Conservation (phyloP, 1,139 yeast genomes). For the Geotrichum histeridarum region DNA sequence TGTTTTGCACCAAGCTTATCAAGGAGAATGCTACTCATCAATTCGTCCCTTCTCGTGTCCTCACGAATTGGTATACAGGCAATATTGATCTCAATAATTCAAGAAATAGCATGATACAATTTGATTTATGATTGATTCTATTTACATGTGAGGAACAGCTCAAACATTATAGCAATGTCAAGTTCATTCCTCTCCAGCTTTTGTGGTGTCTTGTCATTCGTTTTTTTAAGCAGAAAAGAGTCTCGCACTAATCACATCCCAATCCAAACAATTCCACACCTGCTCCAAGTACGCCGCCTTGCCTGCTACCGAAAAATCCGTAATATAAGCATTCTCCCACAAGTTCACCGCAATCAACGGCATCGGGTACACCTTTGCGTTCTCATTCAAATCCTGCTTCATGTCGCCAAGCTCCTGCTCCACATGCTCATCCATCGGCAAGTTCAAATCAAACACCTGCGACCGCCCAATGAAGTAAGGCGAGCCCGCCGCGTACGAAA, state of each 20-base stretch:
- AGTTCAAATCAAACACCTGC: conserved; percentile 72
- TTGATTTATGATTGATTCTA: too few species aligned
- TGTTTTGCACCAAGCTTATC: too few species aligned
- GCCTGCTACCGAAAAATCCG: conserved; percentile 79
- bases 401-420: conserved; percentile 41
- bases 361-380: conserved; percentile 60
- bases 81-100: too few species aligned
- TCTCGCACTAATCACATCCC: conserved; percentile 60
- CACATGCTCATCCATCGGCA: conserved; percentile 50
- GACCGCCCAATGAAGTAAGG: conserved; percentile 77
- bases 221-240: conserved; percentile 29
- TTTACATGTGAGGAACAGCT: too few species aligned
- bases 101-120: too few species aligned
- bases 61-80: too few species aligned
- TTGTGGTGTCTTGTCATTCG: too few species aligned
- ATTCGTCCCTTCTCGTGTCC: too few species aligned
- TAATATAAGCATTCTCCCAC: conserved; percentile 83
- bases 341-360: conserved; percentile 76
- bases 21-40: too few species aligned
- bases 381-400: conserved; percentile 42
- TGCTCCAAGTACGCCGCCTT: conserved; percentile 67
- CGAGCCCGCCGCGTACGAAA: conserved; percentile 79
- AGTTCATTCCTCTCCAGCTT: too few species aligned
- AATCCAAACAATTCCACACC: conserved; percentile 75
- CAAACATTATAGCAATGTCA: too few species aligned